These are phyloP conservation scores for Mycena galericulata DNA, from an alignment of 768 basidiomycete species.

Conservation along the genomic window DNA sequence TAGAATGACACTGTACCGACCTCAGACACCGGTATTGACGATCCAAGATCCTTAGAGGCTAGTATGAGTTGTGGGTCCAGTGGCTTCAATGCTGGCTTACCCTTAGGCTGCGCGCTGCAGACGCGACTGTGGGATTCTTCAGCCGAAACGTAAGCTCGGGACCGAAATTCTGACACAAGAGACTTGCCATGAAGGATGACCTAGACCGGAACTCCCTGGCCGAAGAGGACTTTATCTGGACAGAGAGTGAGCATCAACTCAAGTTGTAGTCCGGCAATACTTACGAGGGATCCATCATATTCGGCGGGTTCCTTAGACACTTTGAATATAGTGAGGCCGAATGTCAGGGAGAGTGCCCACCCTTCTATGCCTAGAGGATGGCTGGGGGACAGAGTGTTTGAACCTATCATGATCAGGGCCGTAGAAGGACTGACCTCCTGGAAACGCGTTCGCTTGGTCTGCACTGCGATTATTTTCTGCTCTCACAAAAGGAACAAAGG, in stretches of 20 bases:
- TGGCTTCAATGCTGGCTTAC: neutral
- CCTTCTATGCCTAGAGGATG: conserved; percentile 10
- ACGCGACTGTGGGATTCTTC: neutral
- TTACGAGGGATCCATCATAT: conserved; percentile 8
- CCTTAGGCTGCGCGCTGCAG: conserved; percentile 2
- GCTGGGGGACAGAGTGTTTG: neutral
- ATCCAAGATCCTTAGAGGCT: neutral
- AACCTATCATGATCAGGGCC: neutral
- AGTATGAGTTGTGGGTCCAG: neutral
- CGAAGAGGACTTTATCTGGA: conserved; percentile 9
- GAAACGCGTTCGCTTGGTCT: conserved; percentile 20
- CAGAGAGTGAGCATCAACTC: neutral
- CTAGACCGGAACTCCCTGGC: neutral
- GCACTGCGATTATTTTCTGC: neutral
- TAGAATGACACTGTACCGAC: neutral
- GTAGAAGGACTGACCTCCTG: neutral
- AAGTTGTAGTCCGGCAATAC: neutral
- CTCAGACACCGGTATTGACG: conserved; percentile 21
- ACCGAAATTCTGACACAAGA: neutral
- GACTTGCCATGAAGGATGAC: neutral
- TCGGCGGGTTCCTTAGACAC: conserved; percentile 17
- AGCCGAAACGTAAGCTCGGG: neutral
- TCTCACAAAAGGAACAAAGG: neutral
- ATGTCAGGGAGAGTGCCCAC: neutral
- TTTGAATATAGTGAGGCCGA: neutral